Conservation (phyloP, 2,329 filamentous ascomycete species). For the Neonectria punicea region DNA sequence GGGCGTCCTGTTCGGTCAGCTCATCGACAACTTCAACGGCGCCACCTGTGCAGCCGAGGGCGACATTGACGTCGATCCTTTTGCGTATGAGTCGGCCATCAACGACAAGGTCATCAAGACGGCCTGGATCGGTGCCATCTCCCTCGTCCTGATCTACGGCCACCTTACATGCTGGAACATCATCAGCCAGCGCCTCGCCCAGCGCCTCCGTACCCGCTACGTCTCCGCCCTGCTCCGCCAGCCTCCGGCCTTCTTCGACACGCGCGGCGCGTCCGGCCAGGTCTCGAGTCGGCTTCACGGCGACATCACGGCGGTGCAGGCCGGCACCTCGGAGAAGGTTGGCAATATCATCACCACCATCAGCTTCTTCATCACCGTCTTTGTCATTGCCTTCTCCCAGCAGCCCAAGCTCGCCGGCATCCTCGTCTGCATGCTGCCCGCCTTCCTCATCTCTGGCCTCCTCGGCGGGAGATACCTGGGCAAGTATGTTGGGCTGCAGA, state of each 20-base stretch:
- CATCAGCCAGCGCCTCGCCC: conserved; percentile 70
- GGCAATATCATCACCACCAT: conserved; percentile 70
- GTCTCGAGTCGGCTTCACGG: conserved; percentile 71
- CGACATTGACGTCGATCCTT: conserved; percentile 31
- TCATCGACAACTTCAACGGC: conserved; percentile 69
- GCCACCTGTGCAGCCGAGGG: conserved; percentile 58
- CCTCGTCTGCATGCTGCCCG: conserved; percentile 69
- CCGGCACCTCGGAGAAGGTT: conserved; percentile 77
- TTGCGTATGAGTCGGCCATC: conserved; percentile 54
- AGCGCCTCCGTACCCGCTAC: conserved; percentile 70
- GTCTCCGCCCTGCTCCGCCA: conserved; percentile 67
- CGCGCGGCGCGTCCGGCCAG: conserved; percentile 66
- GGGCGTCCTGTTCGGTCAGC: conserved; percentile 71
- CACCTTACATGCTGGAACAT: conserved; percentile 73
- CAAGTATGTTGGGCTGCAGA: conserved; percentile 61
- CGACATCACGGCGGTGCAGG: conserved; percentile 73
- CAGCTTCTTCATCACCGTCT: conserved; percentile 74
- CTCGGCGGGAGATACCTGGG: conserved; percentile 65
- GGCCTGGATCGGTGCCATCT: conserved; percentile 69
- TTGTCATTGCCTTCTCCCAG: conserved; percentile 73
- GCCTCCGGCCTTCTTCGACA: conserved; percentile 72
- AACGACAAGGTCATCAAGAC: conserved; percentile 68
- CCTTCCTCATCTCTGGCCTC: conserved; percentile 68
- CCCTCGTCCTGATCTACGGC: conserved; percentile 70
- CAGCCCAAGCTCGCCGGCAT: conserved; percentile 70